Evolutionary conservation across 1,284 basidiomycete genomes (phyloP).

Genomic region (Pulveroboletus sp.): DNA sequence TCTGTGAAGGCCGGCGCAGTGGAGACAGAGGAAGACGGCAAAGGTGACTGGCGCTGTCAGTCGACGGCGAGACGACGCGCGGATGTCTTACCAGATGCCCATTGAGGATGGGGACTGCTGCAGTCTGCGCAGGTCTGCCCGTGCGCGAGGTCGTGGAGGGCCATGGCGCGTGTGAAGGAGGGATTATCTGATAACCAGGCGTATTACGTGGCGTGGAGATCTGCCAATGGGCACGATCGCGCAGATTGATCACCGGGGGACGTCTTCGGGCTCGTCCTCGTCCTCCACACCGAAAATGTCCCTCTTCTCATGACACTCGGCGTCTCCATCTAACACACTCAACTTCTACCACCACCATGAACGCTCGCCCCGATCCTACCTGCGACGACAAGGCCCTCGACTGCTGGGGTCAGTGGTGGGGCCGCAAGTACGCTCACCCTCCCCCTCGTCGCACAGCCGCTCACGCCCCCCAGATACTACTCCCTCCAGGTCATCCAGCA

Average conservation of each 20-base stretch:
- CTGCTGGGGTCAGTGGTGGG: constrained; percentile 57
- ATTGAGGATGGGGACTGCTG: constrained; percentile 83
- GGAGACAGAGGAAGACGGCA: constrained; percentile 87
- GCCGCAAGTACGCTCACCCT: constrained; percentile 44
- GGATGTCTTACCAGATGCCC: constrained; percentile 66
- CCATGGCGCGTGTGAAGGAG: constrained; percentile 8
- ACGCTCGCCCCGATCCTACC: constrained; percentile 31
- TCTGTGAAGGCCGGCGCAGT: constrained; percentile 88
- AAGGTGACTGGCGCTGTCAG: constrained; percentile 44
- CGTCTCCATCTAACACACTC: too few species aligned
- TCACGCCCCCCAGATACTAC: constrained; percentile 49
- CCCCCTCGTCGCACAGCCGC: background rate
- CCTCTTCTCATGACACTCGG: constrained; percentile 18
- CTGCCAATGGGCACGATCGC: background rate
- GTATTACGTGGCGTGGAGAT: background rate
- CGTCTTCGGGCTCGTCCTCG: background rate
- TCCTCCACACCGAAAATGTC: constrained; percentile 7
- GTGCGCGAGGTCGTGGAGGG: constrained; percentile 59
- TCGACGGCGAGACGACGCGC: too few species aligned
- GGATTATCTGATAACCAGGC: background rate
- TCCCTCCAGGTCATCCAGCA: constrained; percentile 82
- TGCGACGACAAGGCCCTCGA: constrained; percentile 39
- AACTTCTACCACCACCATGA: too few species aligned
- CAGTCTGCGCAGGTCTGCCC: constrained; percentile 66
- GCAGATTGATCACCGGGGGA: background rate